Evolutionary conservation across 495 filamentous ascomycete genomes (phyloP), one percentile per base, ranked within the genome.

Genomic region (Aspergillus diversus): DNA sequence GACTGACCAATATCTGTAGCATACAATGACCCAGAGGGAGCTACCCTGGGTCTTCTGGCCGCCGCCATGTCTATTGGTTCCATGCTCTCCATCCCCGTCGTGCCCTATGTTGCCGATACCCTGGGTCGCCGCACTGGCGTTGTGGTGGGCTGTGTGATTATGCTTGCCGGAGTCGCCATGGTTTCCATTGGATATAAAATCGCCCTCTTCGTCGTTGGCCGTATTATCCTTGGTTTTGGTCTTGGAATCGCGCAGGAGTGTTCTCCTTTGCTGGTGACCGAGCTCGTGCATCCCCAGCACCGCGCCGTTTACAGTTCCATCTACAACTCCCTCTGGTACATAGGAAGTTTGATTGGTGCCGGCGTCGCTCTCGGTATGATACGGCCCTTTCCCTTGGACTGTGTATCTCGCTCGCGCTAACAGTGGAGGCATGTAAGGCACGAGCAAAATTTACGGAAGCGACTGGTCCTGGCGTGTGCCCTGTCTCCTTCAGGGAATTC

Each of bases 261-360:
- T 34, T 51, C 57, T 17, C 57, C 57, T 4, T 47, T 59, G 1
- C 46, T 59, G 2, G 57, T 59, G 6, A 59, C 57, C 15, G 57
- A 59, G 32, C 46, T 59, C 15, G 57, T 59, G 4, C 57, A 59
- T 33, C 57, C 57, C 7, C 57, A 59, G 12, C 57, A 59, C 15
- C 57, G 57, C 21, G 57, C 57, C n/a, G 33, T 59, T 16, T 59
- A 59, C 57, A 35, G 31, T 27, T 37, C 57, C 46, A 51, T 59
- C 46, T 59, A 59, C 57, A 59, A 59, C 47, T 59, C 57, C 7
- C 57, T 59, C 31, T 59, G 57, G 57, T 59, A 59, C 37, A 12
- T 59, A 1, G 57, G 57, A 5, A 59, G 57, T 31, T 21, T 59
- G 46, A 39, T 59, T 16, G 57, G 57, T 37, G 57, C 57, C 15